Evolutionary conservation across 371 early-diverging fungal genomes (phyloP).

Genomic region (Chytridiales sp.): DNA sequence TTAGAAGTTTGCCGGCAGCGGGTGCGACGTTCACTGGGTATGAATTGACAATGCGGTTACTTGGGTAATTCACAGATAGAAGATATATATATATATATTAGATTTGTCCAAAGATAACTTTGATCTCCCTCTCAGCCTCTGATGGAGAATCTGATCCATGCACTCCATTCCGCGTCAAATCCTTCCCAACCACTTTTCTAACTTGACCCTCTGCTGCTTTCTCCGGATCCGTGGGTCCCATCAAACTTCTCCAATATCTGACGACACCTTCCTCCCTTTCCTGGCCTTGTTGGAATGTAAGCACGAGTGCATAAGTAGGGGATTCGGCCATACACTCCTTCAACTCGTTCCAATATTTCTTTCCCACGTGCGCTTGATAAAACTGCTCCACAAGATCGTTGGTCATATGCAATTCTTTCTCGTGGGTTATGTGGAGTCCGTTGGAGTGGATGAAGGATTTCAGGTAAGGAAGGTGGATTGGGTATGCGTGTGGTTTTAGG

Average conservation of each 20-base stretch:
- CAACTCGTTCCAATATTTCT: conserved; percentile 64
- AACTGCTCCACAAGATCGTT: conserved; percentile 55
- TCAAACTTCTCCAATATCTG: conserved; percentile 62
- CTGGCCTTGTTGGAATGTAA: conserved; percentile 63
- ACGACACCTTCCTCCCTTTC: conserved; percentile 65
- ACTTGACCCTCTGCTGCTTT: conserved; percentile 60
- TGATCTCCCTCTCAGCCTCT: conserved; percentile 69
- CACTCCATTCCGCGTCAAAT: conserved; percentile 69
- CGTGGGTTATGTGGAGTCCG: conserved; percentile 59
- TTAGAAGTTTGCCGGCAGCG: conserved; percentile 31
- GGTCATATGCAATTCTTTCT: conserved; percentile 54
- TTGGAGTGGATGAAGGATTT: conserved; percentile 47
- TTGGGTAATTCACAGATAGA: not conserved
- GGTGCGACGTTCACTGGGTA: conserved; percentile 75
- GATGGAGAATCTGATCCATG: conserved; percentile 74
- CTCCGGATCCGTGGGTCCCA: conserved; percentile 71
- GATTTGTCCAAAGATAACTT: conserved; percentile 51
- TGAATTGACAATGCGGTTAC: conserved; percentile 64
- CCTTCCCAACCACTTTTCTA: conserved; percentile 56
- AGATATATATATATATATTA: too few species aligned
- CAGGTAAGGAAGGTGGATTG: conserved; percentile 54
- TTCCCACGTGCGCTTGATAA: conserved; percentile 67
- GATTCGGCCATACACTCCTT: conserved; percentile 62
- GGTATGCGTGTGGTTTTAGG: conserved; percentile 61
- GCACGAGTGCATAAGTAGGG: conserved; percentile 42